Conservation (phyloP, 169 alveolate genomes). For the Cyclospora cayetanensis region DNA sequence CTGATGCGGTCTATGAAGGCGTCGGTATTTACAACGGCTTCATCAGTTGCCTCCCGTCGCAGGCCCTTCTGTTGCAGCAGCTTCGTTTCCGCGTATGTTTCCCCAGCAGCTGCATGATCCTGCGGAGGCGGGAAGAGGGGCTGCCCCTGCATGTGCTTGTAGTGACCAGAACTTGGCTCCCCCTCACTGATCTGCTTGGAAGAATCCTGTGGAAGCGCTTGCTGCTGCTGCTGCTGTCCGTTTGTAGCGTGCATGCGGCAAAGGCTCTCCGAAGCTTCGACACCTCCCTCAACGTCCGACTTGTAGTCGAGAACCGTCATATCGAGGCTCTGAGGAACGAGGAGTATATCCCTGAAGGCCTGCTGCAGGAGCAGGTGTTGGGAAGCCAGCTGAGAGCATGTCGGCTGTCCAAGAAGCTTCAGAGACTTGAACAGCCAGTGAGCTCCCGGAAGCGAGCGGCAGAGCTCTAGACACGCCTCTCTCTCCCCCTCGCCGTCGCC, state of each 20-base stretch:
- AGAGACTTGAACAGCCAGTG: slow-evolving; percentile 85
- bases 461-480: slow-evolving; percentile 87
- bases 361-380: slow-evolving; percentile 83
- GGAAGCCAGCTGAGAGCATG: slow-evolving; percentile 82
- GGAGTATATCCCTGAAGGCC: slow-evolving; percentile 73
- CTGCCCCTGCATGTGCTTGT: background rate
- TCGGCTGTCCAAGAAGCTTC: slow-evolving; percentile 85
- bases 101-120: no score
- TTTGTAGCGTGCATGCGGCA: background rate
- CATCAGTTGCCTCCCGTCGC: background rate
- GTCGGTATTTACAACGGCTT: background rate
- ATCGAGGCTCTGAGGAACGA: slow-evolving; percentile 72
- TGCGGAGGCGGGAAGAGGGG: background rate
- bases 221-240: slow-evolving; percentile 49
- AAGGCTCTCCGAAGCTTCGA: background rate
- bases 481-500: slow-evolving; percentile 91
- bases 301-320: slow-evolving; percentile 71
- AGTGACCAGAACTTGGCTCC: no score
- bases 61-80: background rate
- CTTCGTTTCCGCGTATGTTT: no score
- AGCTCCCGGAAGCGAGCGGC: slow-evolving; percentile 78
- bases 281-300: background rate
- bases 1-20: background rate
- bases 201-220: background rate
- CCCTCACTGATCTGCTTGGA: no score